Evolutionary conservation across 2,329 filamentous ascomycete genomes (phyloP).

Genomic region (Balansia obtecta): DNA sequence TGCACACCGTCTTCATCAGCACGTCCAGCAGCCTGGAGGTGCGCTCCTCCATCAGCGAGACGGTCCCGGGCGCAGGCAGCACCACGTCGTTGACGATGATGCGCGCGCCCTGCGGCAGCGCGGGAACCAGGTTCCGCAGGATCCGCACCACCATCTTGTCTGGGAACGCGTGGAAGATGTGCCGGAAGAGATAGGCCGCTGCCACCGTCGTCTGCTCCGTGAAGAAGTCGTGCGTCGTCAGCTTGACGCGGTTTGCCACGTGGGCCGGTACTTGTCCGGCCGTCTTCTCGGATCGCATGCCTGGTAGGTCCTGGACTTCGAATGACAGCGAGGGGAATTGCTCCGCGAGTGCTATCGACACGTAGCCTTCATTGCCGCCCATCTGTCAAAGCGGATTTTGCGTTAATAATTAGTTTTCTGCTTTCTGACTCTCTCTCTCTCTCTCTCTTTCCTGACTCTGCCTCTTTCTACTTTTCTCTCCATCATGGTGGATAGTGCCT

Average conservation of each 20-base stretch:
- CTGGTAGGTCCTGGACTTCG: conserved; percentile 36
- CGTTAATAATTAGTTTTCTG: neutral
- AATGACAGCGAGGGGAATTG: conserved; percentile 21
- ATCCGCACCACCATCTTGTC: conserved; percentile 32
- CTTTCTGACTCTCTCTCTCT: too few relatives aligned
- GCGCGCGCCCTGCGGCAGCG: conserved; percentile 34
- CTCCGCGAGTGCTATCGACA: conserved; percentile 12
- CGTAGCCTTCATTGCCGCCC: conserved; percentile 15
- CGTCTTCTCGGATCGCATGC: conserved; percentile 24
- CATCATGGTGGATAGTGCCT: neutral
- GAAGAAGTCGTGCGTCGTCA: conserved; percentile 41
- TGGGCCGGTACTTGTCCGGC: conserved; percentile 18
- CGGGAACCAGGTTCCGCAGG: conserved; percentile 31
- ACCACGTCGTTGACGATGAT: conserved; percentile 27
- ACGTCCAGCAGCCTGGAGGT: conserved; percentile 30
- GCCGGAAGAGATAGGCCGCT: conserved; percentile 40
- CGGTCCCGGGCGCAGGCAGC: conserved; percentile 18
- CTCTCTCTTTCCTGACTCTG: too few relatives aligned
- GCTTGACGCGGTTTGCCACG: conserved; percentile 21
- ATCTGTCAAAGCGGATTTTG: conserved; percentile 8
- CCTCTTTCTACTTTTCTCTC: neutral
- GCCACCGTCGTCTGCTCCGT: conserved; percentile 34
- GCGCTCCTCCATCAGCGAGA: conserved; percentile 24
- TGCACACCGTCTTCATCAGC: conserved; percentile 33
- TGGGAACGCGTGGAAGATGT: conserved; percentile 44